Percentiles rank a stretch among this genome's conserved stretches.
These are phyloP conservation scores for Wickerhamia fluorescens DNA, from an alignment of 805 yeast species.

Conservation along the genomic window DNA sequence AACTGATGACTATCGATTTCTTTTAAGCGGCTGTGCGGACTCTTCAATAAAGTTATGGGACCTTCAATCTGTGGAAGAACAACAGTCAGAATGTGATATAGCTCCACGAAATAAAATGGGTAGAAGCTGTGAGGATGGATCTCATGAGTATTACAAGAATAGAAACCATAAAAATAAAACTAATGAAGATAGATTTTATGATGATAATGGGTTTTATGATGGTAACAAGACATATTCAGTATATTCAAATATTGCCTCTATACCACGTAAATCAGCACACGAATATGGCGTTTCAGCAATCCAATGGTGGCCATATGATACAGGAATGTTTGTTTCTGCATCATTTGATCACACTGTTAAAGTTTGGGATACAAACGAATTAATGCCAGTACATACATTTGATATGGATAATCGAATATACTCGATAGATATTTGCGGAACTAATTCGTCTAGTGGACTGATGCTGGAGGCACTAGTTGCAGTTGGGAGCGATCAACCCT, in stretches of 20 bases:
- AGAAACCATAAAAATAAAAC: too few species aligned
- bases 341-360: constrained; percentile 74
- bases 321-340: constrained; percentile 76
- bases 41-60: constrained; percentile 67
- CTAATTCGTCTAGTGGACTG: constrained; percentile 9
- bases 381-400: constrained; percentile 63
- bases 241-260: constrained; percentile 21
- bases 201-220: too few species aligned
- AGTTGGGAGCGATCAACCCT: constrained; percentile 64
- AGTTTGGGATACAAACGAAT: constrained; percentile 70
- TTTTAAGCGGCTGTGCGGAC: constrained; percentile 72
- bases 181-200: too few species aligned
- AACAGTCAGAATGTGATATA: constrained; percentile 11
- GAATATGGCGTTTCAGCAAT: constrained; percentile 65
- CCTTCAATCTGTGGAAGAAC: constrained; percentile 15
- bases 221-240: constrained; percentile 24
- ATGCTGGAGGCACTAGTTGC: constrained; percentile 48
- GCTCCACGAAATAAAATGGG: too few species aligned
- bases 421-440: constrained; percentile 48
- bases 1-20: constrained; percentile 30
- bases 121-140: too few species aligned
- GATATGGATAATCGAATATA: constrained; percentile 57
- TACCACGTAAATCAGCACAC: constrained; percentile 44
- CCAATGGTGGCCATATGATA: constrained; percentile 86
- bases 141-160: too few species aligned